Evolutionary conservation across 768 basidiomycete species (phyloP), one percentile per base, ranked within the genome.

Genomic region (Amanita inopinata): DNA sequence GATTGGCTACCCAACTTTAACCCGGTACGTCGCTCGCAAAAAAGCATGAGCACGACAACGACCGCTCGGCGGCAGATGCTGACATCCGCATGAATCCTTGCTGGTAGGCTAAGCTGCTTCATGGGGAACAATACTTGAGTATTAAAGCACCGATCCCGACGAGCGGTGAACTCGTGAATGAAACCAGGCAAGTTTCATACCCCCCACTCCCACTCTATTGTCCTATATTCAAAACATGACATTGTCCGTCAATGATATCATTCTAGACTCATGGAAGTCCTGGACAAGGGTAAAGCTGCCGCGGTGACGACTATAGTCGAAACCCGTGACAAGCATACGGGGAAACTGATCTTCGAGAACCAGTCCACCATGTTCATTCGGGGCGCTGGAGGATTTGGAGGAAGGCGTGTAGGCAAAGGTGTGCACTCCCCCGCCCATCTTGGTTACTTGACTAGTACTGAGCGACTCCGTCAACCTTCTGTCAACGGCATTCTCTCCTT

Each of bases 1-100:
- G 91, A 89, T 62, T 94, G 83, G 80, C 67, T 99, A 20, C 94
- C 96, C 10, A 86, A 97, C 61, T 98, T 81, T 70, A 93, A 93
- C 56, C 91, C 90, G 4, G 89, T 88, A 52, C 24, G 33, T 22
- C 33, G 12, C 11, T 38, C 5, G n/a, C 31, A 25, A 31, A 9
- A 31, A n/a, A n/a, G n/a, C n/a, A n/a, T n/a, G n/a, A n/a, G n/a
- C n/a, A n/a, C n/a, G n/a, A n/a, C n/a, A n/a, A n/a, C n/a, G n/a
- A n/a, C n/a, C n/a, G n/a, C n/a, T n/a, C n/a, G n/a, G n/a, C n/a
- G n/a, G n/a, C n/a, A n/a, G n/a, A n/a, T n/a, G n/a, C n/a, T n/a
- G n/a, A n/a, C n/a, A n/a, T n/a, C n/a, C n/a, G n/a, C n/a, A n/a
- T n/a, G n/a, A n/a, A n/a, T n/a, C n/a, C n/a, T n/a, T n/a, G n/a